Conservation (phyloP, 1,284 basidiomycete genomes). For the Hymenochaete sp. region DNA sequence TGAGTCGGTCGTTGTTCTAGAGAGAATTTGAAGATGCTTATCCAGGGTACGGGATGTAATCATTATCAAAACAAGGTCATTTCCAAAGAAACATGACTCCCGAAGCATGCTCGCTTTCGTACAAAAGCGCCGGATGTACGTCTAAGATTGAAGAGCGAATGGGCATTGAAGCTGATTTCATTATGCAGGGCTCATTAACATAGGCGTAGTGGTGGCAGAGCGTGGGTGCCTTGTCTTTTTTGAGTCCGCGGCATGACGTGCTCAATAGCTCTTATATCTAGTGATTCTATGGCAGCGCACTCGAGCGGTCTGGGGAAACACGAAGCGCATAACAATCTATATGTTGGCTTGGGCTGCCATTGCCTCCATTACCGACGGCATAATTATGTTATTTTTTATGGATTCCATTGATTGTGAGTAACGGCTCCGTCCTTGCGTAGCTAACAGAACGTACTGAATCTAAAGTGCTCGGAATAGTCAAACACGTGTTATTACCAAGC, state of each 20-base stretch:
- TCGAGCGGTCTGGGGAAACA: slow-evolving; percentile 3
- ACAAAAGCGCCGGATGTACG: slow-evolving; percentile 10
- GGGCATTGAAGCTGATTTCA: background rate
- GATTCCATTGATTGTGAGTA: slow-evolving; percentile 3
- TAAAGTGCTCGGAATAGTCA: too few species aligned
- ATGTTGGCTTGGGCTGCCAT: background rate
- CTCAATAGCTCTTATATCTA: background rate
- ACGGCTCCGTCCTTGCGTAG: too few species aligned
- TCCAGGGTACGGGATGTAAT: too few species aligned
- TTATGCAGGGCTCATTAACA: slow-evolving; percentile 7
- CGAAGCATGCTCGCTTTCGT: slow-evolving; percentile 1
- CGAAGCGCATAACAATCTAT: background rate
- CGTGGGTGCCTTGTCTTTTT: background rate
- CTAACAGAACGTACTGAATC: too few species aligned
- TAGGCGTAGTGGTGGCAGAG: slow-evolving; percentile 8
- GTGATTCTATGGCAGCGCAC: slow-evolving; percentile 3
- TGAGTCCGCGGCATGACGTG: background rate
- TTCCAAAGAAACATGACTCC: slow-evolving; percentile 1
- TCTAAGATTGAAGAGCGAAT: background rate
- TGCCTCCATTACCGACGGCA: background rate
- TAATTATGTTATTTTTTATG: slow-evolving; percentile 7
- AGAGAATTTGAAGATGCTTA: background rate
- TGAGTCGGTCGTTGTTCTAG: background rate
- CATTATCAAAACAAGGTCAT: slow-evolving; percentile 5
- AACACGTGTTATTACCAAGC: background rate